A percentile compares a stretch with the other conserved stretches of the same genome.
These are phyloP conservation scores for Saccharomycopsis sp. DNA, from an alignment of 805 yeast genomes.

Conservation along the genomic window DNA sequence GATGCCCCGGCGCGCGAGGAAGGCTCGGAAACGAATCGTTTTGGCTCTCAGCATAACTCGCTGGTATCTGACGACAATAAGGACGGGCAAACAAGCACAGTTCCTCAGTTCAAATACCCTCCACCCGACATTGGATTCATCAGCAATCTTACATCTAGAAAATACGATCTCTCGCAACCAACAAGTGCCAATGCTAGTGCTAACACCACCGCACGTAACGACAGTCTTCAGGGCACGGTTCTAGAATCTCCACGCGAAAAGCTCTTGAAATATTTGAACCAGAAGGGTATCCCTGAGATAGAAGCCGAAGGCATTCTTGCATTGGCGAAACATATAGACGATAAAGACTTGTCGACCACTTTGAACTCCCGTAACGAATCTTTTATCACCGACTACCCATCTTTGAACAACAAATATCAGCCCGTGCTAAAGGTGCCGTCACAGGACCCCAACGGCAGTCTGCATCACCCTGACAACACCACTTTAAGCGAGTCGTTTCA, in stretches of 20 bases:
- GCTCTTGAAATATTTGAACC: constrained; percentile 11
- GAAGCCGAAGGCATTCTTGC: constrained; percentile 21
- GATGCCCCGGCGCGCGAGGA: no score
- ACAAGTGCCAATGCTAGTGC: neutral
- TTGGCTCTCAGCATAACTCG: no score
- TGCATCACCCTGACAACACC: neutral
- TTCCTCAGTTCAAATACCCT: constrained; percentile 17
- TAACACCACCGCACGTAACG: neutral
- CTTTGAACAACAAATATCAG: constrained; percentile 3
- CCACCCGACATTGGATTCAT: constrained; percentile 17
- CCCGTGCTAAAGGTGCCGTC: constrained; percentile 3
- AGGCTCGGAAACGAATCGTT: no score
- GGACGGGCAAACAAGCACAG: no score
- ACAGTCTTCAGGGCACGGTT: neutral
- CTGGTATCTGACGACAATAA: no score
- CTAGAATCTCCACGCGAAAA: constrained; percentile 8
- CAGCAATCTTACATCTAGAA: constrained; percentile 16
- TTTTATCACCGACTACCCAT: neutral
- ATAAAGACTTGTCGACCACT: neutral
- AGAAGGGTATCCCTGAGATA: constrained; percentile 17
- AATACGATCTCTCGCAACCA: neutral
- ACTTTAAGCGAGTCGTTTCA: neutral
- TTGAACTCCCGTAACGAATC: neutral
- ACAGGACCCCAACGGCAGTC: neutral
- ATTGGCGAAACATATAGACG: constrained; percentile 20